Conservation (phyloP, 208 protist species). For the Borovskyia barvae region DNA sequence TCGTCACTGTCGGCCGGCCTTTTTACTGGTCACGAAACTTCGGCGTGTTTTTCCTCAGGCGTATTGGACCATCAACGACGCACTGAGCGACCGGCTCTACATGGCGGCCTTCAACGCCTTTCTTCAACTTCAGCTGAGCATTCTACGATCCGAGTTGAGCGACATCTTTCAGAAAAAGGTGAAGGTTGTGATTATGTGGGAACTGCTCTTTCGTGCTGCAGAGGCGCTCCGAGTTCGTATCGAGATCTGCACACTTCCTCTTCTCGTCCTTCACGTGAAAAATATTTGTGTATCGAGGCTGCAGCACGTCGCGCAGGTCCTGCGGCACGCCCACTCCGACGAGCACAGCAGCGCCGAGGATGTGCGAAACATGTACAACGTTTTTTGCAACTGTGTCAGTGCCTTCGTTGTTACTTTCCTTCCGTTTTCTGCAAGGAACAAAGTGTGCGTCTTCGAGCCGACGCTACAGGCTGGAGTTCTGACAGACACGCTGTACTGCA, state of each 20-base stretch:
- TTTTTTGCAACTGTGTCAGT: conserved; percentile 53
- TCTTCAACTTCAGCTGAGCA: conserved; percentile 41
- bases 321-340: conserved; percentile 23
- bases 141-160: conserved; percentile 34
- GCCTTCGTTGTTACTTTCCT: conserved; percentile 57
- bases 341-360: conserved; percentile 9
- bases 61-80: conserved; percentile 9
- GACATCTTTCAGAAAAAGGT: conserved; percentile 44
- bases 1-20: conserved; percentile 45
- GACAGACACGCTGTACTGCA: conserved; percentile 36
- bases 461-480: conserved; percentile 27
- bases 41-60: conserved; percentile 15
- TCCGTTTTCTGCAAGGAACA: not conserved
- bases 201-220: conserved; percentile 41
- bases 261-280: conserved; percentile 42
- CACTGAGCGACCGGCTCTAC: conserved; percentile 55
- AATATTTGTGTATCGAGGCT: conserved; percentile 49
- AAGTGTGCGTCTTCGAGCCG: conserved; percentile 18
- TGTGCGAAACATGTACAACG: conserved; percentile 23
- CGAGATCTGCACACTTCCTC: conserved; percentile 31
- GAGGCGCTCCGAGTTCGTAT: conserved; percentile 10
- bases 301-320: conserved; percentile 40
- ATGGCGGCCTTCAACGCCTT: conserved; percentile 53
- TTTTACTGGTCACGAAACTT: conserved; percentile 55
- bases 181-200: conserved; percentile 67